These are phyloP conservation scores for Pseudogymnoascus sp. DNA, from an alignment of 2,329 filamentous ascomycete genomes.

Conservation along the genomic window DNA sequence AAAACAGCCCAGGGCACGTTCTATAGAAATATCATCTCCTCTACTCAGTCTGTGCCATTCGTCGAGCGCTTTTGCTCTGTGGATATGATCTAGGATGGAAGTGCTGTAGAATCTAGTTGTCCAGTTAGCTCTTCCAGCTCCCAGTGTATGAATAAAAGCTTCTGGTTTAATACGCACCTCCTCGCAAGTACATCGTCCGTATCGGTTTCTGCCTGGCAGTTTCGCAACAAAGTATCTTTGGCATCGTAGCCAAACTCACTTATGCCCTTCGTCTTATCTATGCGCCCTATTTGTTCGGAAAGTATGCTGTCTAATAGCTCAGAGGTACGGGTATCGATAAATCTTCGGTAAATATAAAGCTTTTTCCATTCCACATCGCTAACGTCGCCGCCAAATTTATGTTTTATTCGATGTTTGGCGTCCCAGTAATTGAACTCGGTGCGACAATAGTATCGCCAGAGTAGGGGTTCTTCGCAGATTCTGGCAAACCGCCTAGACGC, in stretches of 20 bases:
- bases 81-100: slow-evolving; percentile 66
- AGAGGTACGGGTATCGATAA: slow-evolving; percentile 43
- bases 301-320: slow-evolving; percentile 59
- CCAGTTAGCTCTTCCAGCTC: slow-evolving; percentile 11
- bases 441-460: slow-evolving; percentile 74
- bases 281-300: slow-evolving; percentile 57
- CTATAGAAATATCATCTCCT: slow-evolving; percentile 50
- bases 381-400: slow-evolving; percentile 45
- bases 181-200: slow-evolving; percentile 69
- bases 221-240: slow-evolving; percentile 70
- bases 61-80: slow-evolving; percentile 68
- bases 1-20: slow-evolving; percentile 70
- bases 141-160: slow-evolving; percentile 10
- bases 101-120: slow-evolving; percentile 60
- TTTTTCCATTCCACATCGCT: slow-evolving; percentile 64
- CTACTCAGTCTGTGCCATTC: slow-evolving; percentile 57
- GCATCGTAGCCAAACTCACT: slow-evolving; percentile 72
- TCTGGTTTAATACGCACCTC: slow-evolving; percentile 35
- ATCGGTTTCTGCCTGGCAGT: slow-evolving; percentile 48
- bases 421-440: slow-evolving; percentile 69
- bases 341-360: slow-evolving; percentile 50
- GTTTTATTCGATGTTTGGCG: slow-evolving; percentile 47
- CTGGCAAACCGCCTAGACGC: slow-evolving; percentile 56
- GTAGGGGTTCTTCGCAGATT: slow-evolving; percentile 59
- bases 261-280: slow-evolving; percentile 62